Evolutionary conservation across 2,329 filamentous ascomycete species (phyloP).

Genomic region (Cyphellophora europaea): DNA sequence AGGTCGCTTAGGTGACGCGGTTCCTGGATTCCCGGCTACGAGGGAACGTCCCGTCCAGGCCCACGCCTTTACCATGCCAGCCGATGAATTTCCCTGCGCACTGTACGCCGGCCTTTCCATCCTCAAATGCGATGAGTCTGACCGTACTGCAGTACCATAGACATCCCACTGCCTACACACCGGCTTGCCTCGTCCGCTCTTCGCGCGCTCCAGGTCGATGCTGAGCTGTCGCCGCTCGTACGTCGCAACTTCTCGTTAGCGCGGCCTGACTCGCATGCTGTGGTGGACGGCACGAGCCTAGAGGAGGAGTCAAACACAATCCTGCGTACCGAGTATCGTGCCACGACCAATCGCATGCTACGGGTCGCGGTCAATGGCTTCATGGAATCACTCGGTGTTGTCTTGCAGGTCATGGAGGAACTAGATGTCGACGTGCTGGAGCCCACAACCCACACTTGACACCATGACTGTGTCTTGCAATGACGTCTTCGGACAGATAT

Average conservation of each 20-base stretch:
- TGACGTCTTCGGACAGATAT: too few relatives aligned
- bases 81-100: slow-evolving; percentile 28
- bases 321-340: slow-evolving; percentile 67
- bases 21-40: too few relatives aligned
- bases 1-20: not conserved
- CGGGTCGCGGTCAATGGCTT: slow-evolving; percentile 94
- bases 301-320: slow-evolving; percentile 38
- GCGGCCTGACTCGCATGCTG: slow-evolving; percentile 18
- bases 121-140: not conserved
- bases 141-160: slow-evolving; percentile 52
- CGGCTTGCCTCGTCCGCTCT: slow-evolving; percentile 70
- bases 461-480: not conserved
- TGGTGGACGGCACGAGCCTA: slow-evolving; percentile 11
- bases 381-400: slow-evolving; percentile 78
- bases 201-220: slow-evolving; percentile 70
- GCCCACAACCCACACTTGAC: slow-evolving; percentile 8
- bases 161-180: slow-evolving; percentile 70
- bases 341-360: slow-evolving; percentile 92
- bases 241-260: slow-evolving; percentile 57
- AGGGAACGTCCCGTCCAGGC: too few relatives aligned
- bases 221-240: slow-evolving; percentile 80
- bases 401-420: slow-evolving; percentile 83
- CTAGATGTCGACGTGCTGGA: slow-evolving; percentile 75
- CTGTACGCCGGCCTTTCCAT: slow-evolving; percentile 20
- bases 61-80: not conserved